These are phyloP conservation scores for Halteria grandinella DNA, from an alignment of 73 alveolate species.

Conservation along the genomic window DNA sequence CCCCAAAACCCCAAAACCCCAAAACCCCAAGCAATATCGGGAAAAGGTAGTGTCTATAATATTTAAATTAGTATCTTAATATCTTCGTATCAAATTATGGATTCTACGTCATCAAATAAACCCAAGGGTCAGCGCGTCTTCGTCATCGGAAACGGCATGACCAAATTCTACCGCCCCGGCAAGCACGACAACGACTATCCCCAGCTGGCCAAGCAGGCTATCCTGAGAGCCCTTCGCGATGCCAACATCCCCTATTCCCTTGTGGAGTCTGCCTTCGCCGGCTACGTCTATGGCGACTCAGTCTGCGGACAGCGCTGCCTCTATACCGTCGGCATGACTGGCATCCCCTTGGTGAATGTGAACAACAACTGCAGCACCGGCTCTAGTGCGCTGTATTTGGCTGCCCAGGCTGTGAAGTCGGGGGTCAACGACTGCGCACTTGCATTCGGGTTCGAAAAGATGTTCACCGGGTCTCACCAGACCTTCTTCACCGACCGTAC, in stretches of 20 bases:
- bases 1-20: too few species aligned
- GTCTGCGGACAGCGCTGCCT: slow-evolving; percentile 88
- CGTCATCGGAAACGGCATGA: slow-evolving; percentile 94
- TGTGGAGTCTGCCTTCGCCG: slow-evolving; percentile 79
- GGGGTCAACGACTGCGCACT: slow-evolving; percentile 79
- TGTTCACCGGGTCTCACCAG: slow-evolving; percentile 81
- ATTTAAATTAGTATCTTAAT: too few species aligned
- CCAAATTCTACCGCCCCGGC: slow-evolving; percentile 88
- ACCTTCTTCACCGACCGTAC: slow-evolving; percentile 80
- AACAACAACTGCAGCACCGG: slow-evolving; percentile 92
- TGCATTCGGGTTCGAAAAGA: slow-evolving; percentile 90
- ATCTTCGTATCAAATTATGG: too few species aligned
- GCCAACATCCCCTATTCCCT: slow-evolving; percentile 64
- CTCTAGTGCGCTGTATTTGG: slow-evolving; percentile 80
- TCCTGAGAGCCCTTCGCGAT: slow-evolving; percentile 82
- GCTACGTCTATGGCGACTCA: slow-evolving; percentile 92
- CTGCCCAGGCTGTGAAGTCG: slow-evolving; percentile 59
- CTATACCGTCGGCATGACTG: slow-evolving; percentile 89
- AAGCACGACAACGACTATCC: slow-evolving; percentile 80
- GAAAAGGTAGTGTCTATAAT: too few species aligned
- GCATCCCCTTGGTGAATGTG: slow-evolving; percentile 88
- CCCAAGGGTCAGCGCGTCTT: too few species aligned
- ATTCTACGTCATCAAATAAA: too few species aligned
- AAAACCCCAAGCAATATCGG: too few species aligned
- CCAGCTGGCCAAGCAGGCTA: slow-evolving; percentile 80